Evolutionary conservation across 2,329 filamentous ascomycete genomes (phyloP).

Genomic region (Pseudogymnoascus sp.): DNA sequence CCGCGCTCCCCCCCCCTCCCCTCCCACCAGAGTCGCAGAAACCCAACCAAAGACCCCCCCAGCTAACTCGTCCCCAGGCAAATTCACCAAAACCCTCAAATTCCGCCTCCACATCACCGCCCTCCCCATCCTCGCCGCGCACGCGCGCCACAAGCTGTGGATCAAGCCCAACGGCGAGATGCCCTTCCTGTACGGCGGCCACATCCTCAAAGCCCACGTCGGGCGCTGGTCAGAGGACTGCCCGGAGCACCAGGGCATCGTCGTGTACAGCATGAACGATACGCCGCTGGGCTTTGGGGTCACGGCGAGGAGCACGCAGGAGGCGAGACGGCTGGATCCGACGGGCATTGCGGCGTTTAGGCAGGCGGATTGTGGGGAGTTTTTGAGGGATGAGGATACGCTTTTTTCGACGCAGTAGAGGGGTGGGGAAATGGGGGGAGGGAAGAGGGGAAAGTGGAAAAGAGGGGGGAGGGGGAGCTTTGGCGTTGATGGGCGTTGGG

Average conservation of each 20-base stretch:
- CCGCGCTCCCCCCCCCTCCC: no score
- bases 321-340: conserved; percentile 76
- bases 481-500: background rate
- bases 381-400: conserved; percentile 73
- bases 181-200: conserved; percentile 88
- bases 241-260: conserved; percentile 84
- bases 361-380: conserved; percentile 92
- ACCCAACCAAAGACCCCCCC: background rate
- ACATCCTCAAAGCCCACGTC: conserved; percentile 70
- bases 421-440: conserved; percentile 27
- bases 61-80: conserved; percentile 48
- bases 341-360: conserved; percentile 84
- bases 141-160: conserved; percentile 96
- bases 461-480: background rate
- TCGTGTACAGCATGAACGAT: conserved; percentile 88
- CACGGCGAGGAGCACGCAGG: conserved; percentile 77
- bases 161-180: conserved; percentile 94
- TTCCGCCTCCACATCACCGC: conserved; percentile 88
- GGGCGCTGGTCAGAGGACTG: conserved; percentile 85
- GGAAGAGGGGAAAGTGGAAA: background rate
- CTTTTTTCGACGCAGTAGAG: conserved; percentile 42
- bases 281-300: conserved; percentile 90
- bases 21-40: no score
- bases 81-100: conserved; percentile 95
- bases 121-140: conserved; percentile 77